These are phyloP conservation scores for Tricholoma matsutake DNA, from an alignment of 768 basidiomycete species.

Conservation along the genomic window DNA sequence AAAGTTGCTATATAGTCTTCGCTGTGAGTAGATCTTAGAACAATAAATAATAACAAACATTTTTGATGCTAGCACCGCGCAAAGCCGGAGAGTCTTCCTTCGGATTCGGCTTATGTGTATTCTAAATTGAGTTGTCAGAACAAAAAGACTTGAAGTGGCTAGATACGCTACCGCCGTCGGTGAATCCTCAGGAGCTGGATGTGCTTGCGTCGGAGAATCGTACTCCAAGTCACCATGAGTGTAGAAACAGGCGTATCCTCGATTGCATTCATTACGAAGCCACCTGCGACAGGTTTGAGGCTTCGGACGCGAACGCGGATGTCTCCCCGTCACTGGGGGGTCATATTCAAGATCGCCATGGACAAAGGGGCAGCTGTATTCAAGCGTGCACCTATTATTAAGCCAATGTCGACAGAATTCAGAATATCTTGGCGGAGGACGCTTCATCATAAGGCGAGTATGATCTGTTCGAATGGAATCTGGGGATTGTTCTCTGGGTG, in stretches of 20 bases:
- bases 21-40: neutral
- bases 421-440: slow-evolving; percentile 2
- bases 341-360: slow-evolving; percentile 17
- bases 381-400: slow-evolving; percentile 18
- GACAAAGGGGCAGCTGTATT: slow-evolving; percentile 17
- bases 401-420: slow-evolving; percentile 14
- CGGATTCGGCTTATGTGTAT: neutral
- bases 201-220: neutral
- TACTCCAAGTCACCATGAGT: slow-evolving; percentile 26
- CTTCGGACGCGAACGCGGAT: slow-evolving; percentile 17
- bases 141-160: neutral
- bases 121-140: neutral
- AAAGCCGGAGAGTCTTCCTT: neutral
- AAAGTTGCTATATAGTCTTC: neutral
- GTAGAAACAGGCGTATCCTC: slow-evolving; percentile 21
- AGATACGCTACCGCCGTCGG: slow-evolving; percentile 13
- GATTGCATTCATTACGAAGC: slow-evolving; percentile 27
- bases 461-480: neutral
- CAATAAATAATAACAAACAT: neutral
- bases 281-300: slow-evolving; percentile 28
- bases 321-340: slow-evolving; percentile 9
- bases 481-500: slow-evolving; percentile 1
- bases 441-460: neutral
- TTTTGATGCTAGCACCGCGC: neutral
- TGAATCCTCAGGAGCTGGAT: neutral